Percentiles rank a stretch among this genome's conserved stretches.
Conservation (phyloP, 192 early-diverging fungal genomes). For the Phlyctochytrium arcticum region DNA sequence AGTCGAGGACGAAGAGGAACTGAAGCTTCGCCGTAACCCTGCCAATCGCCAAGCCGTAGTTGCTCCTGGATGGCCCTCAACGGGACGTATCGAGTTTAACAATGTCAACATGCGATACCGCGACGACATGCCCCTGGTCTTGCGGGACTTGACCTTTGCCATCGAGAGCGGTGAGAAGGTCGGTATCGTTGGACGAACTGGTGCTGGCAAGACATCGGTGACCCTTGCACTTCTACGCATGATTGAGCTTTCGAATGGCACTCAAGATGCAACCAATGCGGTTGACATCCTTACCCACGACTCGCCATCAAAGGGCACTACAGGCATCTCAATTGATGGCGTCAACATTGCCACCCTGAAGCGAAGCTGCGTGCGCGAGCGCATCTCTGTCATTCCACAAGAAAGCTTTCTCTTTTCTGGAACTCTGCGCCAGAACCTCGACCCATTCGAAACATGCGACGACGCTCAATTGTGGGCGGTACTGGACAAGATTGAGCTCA, state of each 20-base stretch:
- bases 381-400: slow-evolving; percentile 46
- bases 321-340: slow-evolving; percentile 71
- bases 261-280: background rate
- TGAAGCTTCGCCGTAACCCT: slow-evolving; percentile 30
- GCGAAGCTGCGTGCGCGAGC: slow-evolving; percentile 45
- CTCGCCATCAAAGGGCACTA: slow-evolving; percentile 26
- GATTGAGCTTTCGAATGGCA: slow-evolving; percentile 1
- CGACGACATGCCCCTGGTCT: slow-evolving; percentile 32
- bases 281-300: too few relatives aligned
- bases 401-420: slow-evolving; percentile 51
- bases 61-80: slow-evolving; percentile 48
- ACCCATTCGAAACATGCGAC: slow-evolving; percentile 37
- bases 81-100: slow-evolving; percentile 36
- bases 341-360: slow-evolving; percentile 58
- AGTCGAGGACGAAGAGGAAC: slow-evolving; percentile 63
- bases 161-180: slow-evolving; percentile 30
- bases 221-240: slow-evolving; percentile 55
- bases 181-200: slow-evolving; percentile 45
- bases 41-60: too few relatives aligned
- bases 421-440: slow-evolving; percentile 43
- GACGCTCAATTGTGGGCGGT: slow-evolving; percentile 45
- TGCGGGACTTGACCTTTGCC: slow-evolving; percentile 34
- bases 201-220: slow-evolving; percentile 61
- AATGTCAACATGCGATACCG: slow-evolving; percentile 41
- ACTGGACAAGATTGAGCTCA: slow-evolving; percentile 11